Evolutionary conservation across 805 yeast species (phyloP), one percentile per base, ranked within the genome.

Genomic region (Myxozyma geophila): DNA sequence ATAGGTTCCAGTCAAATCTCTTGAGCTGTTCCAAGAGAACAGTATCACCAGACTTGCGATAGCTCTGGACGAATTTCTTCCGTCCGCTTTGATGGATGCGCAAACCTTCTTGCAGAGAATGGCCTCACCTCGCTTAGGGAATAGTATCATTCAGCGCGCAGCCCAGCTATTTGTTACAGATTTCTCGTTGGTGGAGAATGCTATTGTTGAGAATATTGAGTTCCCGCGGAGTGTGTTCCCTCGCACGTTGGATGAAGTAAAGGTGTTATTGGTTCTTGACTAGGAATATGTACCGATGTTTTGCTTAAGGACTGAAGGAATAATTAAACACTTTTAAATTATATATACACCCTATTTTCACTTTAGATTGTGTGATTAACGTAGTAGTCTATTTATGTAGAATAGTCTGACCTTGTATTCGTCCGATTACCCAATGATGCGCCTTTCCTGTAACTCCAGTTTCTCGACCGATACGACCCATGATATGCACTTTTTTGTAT

Each of bases 41-140:
- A 52, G 33, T 28, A 59, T 67, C 12, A 59, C 68, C 8, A 65
- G 67, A 49, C 60, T 71, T 19, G 59, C 74, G 15, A 57, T 58
- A 21, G 50, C 66, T 13, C 64, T 78, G 50, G 79, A 77, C 59
- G 71, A 70, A 52, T 77, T 77, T 58, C 70, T 78, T 36, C 73
- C 76, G 1, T 71, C 74, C 0, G 78, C 78, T 1, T 62, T 72
- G 1, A 69, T 74, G 67, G 76, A 74, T 55, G 67, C 74, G 41
- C 71, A 71, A 40, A 57, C 59, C 12, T 60, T 66, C 19, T 69
- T 78, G 35, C 73, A 72, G 46, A 51, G 67, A 17, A 68, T 78
- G 15, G 60, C 71, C 9, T 75, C 79, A n/a, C 79, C 79, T 0
- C 67, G 73, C 2, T 61, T 74, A 13, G 77, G 73, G 1, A 67